Conservation (phyloP, 2,329 filamentous ascomycete genomes). For the Trichocomaceae sp. region DNA sequence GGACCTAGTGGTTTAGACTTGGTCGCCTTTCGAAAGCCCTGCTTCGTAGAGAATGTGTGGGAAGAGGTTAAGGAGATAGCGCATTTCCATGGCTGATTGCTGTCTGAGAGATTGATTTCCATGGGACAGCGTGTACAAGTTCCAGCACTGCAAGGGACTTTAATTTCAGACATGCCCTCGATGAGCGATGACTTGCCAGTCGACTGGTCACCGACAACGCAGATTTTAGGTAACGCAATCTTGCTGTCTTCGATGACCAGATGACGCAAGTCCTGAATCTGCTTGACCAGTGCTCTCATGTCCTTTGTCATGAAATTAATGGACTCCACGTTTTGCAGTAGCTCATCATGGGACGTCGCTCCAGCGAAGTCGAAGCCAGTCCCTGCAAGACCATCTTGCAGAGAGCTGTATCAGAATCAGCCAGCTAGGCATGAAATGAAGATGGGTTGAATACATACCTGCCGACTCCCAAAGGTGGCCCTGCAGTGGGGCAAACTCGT, state of each 20-base stretch:
- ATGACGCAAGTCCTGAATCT: constrained; percentile 56
- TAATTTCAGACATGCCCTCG: constrained; percentile 60
- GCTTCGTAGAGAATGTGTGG: constrained; percentile 48
- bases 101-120: constrained; percentile 63
- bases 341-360: background rate
- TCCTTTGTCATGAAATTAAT: constrained; percentile 26
- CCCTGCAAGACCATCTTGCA: background rate
- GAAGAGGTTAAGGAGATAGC: constrained; percentile 58
- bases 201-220: constrained; percentile 77
- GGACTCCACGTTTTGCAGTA: constrained; percentile 12
- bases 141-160: constrained; percentile 62
- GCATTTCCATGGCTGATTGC: constrained; percentile 57
- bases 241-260: constrained; percentile 64
- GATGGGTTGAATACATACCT: background rate
- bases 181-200: constrained; percentile 69
- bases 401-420: background rate
- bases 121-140: constrained; percentile 77
- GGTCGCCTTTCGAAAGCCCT: constrained; percentile 41
- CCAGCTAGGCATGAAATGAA: background rate
- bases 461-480: background rate
- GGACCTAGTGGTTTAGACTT: constrained; percentile 55
- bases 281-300: constrained; percentile 34
- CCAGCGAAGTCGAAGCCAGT: background rate
- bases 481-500: background rate
- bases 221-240: constrained; percentile 67